Base-by-base conservation (phyloP, 345 rosid genomes). In the Populus davidiana region DNA sequence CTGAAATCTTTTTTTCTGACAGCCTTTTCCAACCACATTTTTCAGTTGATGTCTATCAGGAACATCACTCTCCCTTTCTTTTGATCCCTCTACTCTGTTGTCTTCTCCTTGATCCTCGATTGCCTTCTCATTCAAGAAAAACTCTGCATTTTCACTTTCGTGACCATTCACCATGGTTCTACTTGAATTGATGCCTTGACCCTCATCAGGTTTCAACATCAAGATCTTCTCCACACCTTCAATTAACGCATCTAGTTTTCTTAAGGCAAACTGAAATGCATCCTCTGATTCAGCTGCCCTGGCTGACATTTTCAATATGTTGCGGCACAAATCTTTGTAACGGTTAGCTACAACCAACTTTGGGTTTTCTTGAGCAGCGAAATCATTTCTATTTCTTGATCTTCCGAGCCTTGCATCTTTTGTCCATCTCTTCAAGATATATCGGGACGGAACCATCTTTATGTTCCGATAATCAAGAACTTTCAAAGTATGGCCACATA, bases 351-450 rank as follows among this genome's bases (percentile, higher is more conserved):
- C 83, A 71, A 68, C 81, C 80, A 80, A 70, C 78, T 72, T 75
- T 18, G 74, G 36, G 67, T 85, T 69, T 69, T 80, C 82, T 68
- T 74, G 77, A 27, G 43, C 75, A 31, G 66, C 33, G 73, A 80
- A 63, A 23, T 80, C 82, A 73, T 59, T 21, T n/a, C 27, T 67
- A 63, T 35, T 71, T 72, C 59, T 35, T 25, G 39, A 29, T 67
- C 67, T 36, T 20, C 74, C 74, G 16, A 67, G 54, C 78, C 78
- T 82, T 43, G 87, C 85, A 71, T 77, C 82, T 62, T 80, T 85
- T 35, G 81, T 78, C 88, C 86, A 87, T 70, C 87, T 81, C 72
- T 81, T 83, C 71, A 79, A 72, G 12, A 87, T 82, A 81, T 86
- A 83, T 65, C 17, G 81, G 5, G 78, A 78, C 8, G 84, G 88